Base-by-base conservation (phyloP, 805 yeast species). In the Kurtzmaniella fragi region DNA sequence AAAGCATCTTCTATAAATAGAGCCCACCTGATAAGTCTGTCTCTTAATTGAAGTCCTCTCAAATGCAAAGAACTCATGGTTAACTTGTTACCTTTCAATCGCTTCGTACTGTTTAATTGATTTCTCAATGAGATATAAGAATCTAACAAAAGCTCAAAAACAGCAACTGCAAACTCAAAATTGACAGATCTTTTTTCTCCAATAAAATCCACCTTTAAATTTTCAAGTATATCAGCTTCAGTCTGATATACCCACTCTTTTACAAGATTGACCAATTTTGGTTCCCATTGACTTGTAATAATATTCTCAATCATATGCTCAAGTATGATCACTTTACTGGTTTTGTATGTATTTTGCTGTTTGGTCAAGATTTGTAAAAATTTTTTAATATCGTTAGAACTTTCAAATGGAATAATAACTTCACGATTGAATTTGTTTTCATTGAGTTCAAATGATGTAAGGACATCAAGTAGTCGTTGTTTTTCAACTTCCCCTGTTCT, bases 21-120 rank as follows among this genome's bases (percentile, higher is more conserved):
- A 2, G 55, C 41, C 90, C 90, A 83, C 32, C 69, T 62, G 2
- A 56, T 49, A 4, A 82, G 53, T 40, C 77, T 65, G 16, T 61
- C 67, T 5, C 62, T 60, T 0, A 79, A 38, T 28, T 61, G 59
- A 14, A 60, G 54, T 34, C 71, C 59, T 11, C 61, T 63, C 3
- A 66, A 52, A n/a, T 67, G 64, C 2, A 67, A 41, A 3, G 67
- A 71, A 39, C 59, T 64, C 17, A 61, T 43, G 6, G 38, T 41
- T 3, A 45, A 53, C 53, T 46, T 65, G 52, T 25, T 52, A 27
- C 51, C 56, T 54, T 49, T 62, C 43, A 1, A 54, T 31, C 44
- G 48, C 27, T 50, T 53, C 8, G 53, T 29, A 12, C 46, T 52
- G 16, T 50, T 50, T 5, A 54, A 32, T 1, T 40, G 28, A 15